Evolutionary conservation across 139 green algal genomes (phyloP).

Genomic region (Diplosphaera chodatii): DNA sequence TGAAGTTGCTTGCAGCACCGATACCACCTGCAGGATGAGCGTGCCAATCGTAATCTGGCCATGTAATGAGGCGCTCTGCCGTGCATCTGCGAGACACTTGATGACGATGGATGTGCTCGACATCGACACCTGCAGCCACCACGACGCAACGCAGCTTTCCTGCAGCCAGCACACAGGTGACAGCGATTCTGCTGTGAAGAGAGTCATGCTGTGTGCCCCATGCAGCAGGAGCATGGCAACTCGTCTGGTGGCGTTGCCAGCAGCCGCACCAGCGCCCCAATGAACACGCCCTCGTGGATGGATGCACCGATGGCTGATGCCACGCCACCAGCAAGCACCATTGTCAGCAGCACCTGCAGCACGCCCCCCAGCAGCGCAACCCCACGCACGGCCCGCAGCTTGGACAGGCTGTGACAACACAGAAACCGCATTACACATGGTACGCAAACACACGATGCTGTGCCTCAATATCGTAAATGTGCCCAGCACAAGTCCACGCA

Average conservation of each 20-base stretch:
- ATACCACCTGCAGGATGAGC: constrained; percentile 62
- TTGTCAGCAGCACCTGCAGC: constrained; percentile 38
- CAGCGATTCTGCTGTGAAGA: no score
- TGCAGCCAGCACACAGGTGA: no score
- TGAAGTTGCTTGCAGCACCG: no score
- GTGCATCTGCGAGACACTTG: constrained; percentile 73
- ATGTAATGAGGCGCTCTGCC: constrained; percentile 40
- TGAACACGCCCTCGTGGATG: constrained; percentile 72
- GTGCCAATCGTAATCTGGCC: constrained; percentile 91
- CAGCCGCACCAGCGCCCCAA: constrained; percentile 81
- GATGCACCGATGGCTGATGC: constrained; percentile 30
- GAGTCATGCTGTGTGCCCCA: no score
- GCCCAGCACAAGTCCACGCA: no score
- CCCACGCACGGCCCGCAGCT: constrained; percentile 69
- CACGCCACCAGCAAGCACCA: constrained; percentile 21
- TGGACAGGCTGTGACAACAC: constrained; percentile 32
- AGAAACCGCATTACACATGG: no score
- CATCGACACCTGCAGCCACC: constrained; percentile 49
- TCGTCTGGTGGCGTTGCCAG: no score
- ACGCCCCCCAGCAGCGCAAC: constrained; percentile 73
- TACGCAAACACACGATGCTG: no score
- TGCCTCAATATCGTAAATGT: no score
- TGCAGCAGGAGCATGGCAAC: no score
- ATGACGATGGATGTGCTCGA: constrained; percentile 80
- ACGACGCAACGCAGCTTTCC: no score